These are phyloP conservation scores for Phlegmacium glaucopus DNA, from an alignment of 768 basidiomycete genomes.

Conservation along the genomic window DNA sequence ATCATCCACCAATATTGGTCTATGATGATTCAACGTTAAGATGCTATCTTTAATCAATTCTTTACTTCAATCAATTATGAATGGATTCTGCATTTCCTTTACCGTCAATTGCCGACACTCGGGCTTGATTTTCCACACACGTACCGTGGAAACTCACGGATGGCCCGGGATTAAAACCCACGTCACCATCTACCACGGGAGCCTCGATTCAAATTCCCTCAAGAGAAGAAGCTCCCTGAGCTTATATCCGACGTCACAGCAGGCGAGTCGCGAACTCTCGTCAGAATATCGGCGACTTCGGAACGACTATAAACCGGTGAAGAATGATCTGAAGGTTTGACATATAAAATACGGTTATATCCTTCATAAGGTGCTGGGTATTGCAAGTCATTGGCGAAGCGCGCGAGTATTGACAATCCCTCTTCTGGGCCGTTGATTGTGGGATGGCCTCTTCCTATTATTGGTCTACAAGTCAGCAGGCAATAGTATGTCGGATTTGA, in stretches of 20 bases:
- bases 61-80: slow-evolving; percentile 15
- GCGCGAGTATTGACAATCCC: slow-evolving; percentile 58
- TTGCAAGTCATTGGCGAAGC: slow-evolving; percentile 61
- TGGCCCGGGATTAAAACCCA: slow-evolving; percentile 10
- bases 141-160: slow-evolving; percentile 10
- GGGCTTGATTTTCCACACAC: slow-evolving; percentile 9
- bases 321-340: slow-evolving; percentile 39
- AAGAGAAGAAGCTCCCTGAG: slow-evolving; percentile 8
- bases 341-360: slow-evolving; percentile 54
- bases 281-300: slow-evolving; percentile 50
- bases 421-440: slow-evolving; percentile 65
- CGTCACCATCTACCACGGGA: slow-evolving; percentile 17
- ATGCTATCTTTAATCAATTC: too few relatives aligned
- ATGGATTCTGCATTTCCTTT: slow-evolving; percentile 20
- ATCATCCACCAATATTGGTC: not conserved
- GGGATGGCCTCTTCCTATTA: slow-evolving; percentile 68
- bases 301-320: slow-evolving; percentile 45
- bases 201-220: slow-evolving; percentile 16
- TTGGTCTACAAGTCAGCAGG: slow-evolving; percentile 3
- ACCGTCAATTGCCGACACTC: slow-evolving; percentile 11
- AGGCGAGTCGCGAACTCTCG: slow-evolving; percentile 45
- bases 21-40: too few relatives aligned
- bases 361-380: slow-evolving; percentile 58
- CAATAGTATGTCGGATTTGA: not conserved
- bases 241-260: slow-evolving; percentile 20